Evolutionary conservation across 306 rosid genomes (phyloP), one percentile per base, ranked within the genome.

Genomic region (Abrus pulchellus): DNA sequence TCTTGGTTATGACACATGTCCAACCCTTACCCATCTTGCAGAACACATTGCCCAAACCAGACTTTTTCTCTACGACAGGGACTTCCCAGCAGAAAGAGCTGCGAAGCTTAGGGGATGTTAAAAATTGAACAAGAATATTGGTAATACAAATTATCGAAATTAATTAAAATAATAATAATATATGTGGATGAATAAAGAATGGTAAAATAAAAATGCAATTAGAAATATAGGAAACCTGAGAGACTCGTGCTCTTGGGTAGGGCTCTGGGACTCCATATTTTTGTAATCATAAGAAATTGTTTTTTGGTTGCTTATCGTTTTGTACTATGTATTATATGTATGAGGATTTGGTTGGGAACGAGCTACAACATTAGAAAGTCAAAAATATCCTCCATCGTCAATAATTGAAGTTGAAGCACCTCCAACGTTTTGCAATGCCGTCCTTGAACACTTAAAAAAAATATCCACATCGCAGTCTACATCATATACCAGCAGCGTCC

Each of bases 1-100:
- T 86, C 67, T 66, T 85, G 33, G 83, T 84, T 76, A 88, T 75
- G 7, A 82, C 86, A 34, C 93, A 88, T 40, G 76, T 84, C 88
- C 87, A 90, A 14, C 87, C 87, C 43, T 74, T 79, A 13, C 83
- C 77, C 38, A 72, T 40, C 79, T 84, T 86, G 73, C 89, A 84
- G 50, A 32, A 49, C 50, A 73, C 87, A 8, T 54, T 76, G 9
- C 83, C 70, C 30, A 33, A 50, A 1, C 89, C 66, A 5, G 33
- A 50, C 4, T 47, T 65, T 7, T 75, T 75, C 3, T 63, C 87
- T 62, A 3, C 64, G 0, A 33, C 72, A 12, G 45, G 4, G 5
- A 52, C 56, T 77, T 72, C 64, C 74, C 89, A 84, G 77, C 59
- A 20, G n/a, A 38, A 57, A 43, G 1, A 36, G 29, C 34, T 61